Evolutionary conservation across 2,329 filamentous ascomycete species (phyloP).

Genomic region (Chalaropsis thielavioides): DNA sequence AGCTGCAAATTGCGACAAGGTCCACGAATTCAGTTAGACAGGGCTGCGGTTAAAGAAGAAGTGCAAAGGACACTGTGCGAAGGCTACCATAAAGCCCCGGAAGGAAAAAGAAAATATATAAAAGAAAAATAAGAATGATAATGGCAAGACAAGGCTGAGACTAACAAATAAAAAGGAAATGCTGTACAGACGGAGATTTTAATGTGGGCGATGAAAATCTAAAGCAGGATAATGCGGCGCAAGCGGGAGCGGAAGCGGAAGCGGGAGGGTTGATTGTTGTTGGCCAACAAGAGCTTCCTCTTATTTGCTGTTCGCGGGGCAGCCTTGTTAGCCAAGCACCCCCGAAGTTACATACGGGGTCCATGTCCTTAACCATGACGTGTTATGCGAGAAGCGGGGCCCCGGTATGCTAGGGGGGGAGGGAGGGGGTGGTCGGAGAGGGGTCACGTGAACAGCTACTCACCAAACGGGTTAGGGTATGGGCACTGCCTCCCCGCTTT

Average conservation of each 20-base stretch:
- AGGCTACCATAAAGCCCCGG: neutral
- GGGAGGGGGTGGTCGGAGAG: too few species aligned
- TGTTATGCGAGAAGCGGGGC: conserved; percentile 1
- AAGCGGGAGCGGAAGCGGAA: neutral
- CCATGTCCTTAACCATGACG: too few species aligned
- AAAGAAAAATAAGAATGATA: neutral
- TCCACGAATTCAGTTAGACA: neutral
- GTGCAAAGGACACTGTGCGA: neutral
- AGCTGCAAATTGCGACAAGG: neutral
- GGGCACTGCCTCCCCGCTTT: neutral
- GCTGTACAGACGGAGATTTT: neutral
- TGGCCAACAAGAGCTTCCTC: neutral
- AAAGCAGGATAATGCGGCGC: neutral
- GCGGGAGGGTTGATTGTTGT: neutral
- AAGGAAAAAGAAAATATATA: neutral
- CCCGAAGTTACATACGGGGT: neutral
- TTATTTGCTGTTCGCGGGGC: conserved; percentile 1
- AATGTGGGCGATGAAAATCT: neutral
- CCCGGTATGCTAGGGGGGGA: too few species aligned
- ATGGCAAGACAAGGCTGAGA: conserved; percentile 11
- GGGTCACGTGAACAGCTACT: too few species aligned
- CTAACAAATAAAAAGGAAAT: neutral
- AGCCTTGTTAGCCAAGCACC: neutral
- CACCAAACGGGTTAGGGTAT: neutral
- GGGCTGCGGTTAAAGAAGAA: neutral